These are phyloP conservation scores for Vachellia collinsii DNA, from an alignment of 306 rosid genomes.

Conservation along the genomic window DNA sequence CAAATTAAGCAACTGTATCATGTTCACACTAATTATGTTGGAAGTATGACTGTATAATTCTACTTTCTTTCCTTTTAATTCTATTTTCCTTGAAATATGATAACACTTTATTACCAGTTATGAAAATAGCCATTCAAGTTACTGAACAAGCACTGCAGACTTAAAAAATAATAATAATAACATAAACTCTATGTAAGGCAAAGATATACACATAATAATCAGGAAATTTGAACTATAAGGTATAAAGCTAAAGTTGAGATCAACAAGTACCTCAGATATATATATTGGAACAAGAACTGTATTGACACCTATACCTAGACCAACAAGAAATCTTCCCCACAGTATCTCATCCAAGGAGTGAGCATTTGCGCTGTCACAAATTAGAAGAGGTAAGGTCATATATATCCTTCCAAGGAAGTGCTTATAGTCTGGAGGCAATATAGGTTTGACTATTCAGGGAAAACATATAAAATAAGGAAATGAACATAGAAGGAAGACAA, in stretches of 20 bases:
- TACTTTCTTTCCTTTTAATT: not conserved
- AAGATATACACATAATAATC: not conserved
- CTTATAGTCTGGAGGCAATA: conserved; percentile 21
- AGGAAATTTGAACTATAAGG: conserved; percentile 7
- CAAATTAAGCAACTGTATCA: not conserved
- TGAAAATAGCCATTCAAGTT: conserved; percentile 3
- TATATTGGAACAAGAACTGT: conserved; percentile 89
- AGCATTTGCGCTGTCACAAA: conserved; percentile 76
- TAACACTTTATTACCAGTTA: conserved; percentile 12
- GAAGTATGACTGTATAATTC: not conserved
- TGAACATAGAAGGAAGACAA: not conserved
- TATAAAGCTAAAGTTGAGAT: conserved; percentile 26
- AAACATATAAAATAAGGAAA: conserved; percentile 4
- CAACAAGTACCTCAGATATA: conserved; percentile 73
- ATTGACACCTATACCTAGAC: conserved; percentile 91
- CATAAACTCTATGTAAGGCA: conserved; percentile 9
- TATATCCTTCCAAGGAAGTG: conserved; percentile 23
- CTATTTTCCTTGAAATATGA: conserved; percentile 12
- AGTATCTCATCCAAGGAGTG: conserved; percentile 75
- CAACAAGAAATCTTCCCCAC: conserved; percentile 94
- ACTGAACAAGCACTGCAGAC: conserved; percentile 1
- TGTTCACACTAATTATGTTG: not conserved
- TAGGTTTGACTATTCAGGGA: not conserved
- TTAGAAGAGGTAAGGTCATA: conserved; percentile 27
- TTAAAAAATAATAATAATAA: not conserved